Evolutionary conservation across 441 rosid genomes (phyloP), one percentile per base, ranked within the genome.

Genomic region (Dalechampia spathulata): DNA sequence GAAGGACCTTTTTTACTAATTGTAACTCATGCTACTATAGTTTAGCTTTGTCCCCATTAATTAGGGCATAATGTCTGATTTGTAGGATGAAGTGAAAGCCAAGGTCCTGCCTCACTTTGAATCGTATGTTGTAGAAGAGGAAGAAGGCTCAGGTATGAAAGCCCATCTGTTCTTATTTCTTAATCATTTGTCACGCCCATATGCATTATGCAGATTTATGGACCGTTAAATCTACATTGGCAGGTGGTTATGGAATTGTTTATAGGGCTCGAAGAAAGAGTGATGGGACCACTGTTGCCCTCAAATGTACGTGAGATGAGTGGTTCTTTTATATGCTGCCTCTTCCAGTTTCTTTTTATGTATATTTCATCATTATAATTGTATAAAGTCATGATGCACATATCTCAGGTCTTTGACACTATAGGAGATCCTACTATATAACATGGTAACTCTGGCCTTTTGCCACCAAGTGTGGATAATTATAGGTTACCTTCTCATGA

Each of bases 191-290:
- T 53, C 27, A 3, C 44, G 36, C 21, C 21, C 37, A 20, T 19
- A 62, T 34, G 39, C 25, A 28, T 25, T 7, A 37, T 25, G 39
- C 14, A 40, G 53, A 60, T 56, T 63, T 32, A 46, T 49, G 55
- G 55, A 57, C n/a, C 30, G 27, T 42, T 30, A 66, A 70, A 62
- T 53, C 50, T 25, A 21, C 49, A 67, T 56, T 71, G 60, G 64
- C 78, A 93, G 99, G 99, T 58, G 99, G 99, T 55, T 90, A 90
- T 64, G 99, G 99, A 45, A 80, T 67, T 68, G 99, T 93, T 41
- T 93, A 90, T 63, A 78, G 85, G 65, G 96, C 96, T 40, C 55
- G 67, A 42, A 85, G 86, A 70, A 83, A 81, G 72, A 62, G 20
- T 58, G 96, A 89, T 64, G 93, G 89, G 60, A 63, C 58, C 34